Percentiles rank a stretch among this genome's conserved stretches.
Evolutionary conservation across 202 grass and related monocot genomes (phyloP).

Genomic region (Cymbopogon flexuosus): DNA sequence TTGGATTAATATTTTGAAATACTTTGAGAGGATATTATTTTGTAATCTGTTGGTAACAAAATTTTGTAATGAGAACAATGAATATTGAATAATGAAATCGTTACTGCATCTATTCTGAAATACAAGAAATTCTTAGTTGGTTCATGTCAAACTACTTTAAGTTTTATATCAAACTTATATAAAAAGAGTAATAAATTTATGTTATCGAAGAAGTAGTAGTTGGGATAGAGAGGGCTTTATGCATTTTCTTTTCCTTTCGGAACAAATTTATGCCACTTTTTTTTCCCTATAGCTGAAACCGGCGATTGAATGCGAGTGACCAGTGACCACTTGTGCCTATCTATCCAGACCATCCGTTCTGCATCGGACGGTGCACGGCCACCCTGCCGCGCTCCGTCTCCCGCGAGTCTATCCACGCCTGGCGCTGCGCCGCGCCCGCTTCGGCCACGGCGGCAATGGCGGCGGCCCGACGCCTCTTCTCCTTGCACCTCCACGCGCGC

Average conservation of each 20-base stretch:
- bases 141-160: neutral
- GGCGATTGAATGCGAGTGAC: neutral
- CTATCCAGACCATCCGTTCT: neutral
- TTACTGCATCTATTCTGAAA: neutral
- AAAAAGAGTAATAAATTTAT: neutral
- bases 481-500: constrained; percentile 25
- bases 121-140: neutral
- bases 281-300: neutral
- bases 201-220: neutral
- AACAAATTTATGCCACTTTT: neutral
- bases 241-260: neutral
- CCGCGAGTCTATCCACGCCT: constrained; percentile 20
- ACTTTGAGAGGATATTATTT: neutral
- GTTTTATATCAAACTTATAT: neutral
- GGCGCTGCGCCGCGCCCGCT: neutral
- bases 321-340: no score
- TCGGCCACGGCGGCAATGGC: neutral
- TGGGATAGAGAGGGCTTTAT: neutral
- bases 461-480: constrained; percentile 24
- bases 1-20: neutral
- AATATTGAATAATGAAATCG: neutral
- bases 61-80: neutral
- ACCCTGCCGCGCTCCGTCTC: neutral
- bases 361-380: neutral
- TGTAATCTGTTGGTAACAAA: neutral